phyloP scores from a whole-genome alignment of 768 basidiomycete genomes.

The Rhodotorula kratochvilovae region DNA sequence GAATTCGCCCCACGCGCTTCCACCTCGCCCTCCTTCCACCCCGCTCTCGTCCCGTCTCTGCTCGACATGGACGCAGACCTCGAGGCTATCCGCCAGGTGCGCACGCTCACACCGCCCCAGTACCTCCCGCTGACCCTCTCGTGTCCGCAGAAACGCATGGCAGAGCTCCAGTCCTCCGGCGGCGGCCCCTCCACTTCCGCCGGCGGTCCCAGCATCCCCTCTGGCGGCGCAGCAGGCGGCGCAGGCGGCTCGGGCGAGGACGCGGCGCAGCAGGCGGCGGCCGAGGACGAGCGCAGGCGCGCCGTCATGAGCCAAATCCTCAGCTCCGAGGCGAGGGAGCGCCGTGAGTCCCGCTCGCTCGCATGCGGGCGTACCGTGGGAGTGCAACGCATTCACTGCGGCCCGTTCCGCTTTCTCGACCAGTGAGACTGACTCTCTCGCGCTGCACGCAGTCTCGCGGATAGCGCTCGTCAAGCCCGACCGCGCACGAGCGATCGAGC shows the following conservation, averaged over 20 bases:
- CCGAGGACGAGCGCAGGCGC: constrained; percentile 63
- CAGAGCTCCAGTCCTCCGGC: constrained; percentile 48
- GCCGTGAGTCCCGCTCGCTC: constrained; percentile 54
- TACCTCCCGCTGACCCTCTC: background rate
- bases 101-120: constrained; percentile 23
- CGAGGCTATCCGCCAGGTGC: constrained; percentile 53
- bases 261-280: constrained; percentile 58
- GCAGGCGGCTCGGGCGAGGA: constrained; percentile 50
- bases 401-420: background rate
- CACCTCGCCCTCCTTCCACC: background rate
- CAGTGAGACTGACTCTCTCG: background rate
- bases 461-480: constrained; percentile 82
- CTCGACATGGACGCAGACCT: constrained; percentile 49
- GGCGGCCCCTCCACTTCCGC: constrained; percentile 27
- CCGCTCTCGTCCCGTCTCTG: background rate
- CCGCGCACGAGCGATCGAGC: constrained; percentile 73
- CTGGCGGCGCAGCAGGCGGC: constrained; percentile 32
- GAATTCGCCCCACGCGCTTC: background rate
- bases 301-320: constrained; percentile 74
- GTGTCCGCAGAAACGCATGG: constrained; percentile 44
- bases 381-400: background rate
- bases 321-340: constrained; percentile 71
- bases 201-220: background rate
- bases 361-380: background rate
- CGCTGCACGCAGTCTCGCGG: constrained; percentile 63